Percentiles rank a stretch among this genome's conserved stretches.
phyloP scores from a whole-genome alignment of 805 yeast genomes.

The Kodamaea restingae region DNA sequence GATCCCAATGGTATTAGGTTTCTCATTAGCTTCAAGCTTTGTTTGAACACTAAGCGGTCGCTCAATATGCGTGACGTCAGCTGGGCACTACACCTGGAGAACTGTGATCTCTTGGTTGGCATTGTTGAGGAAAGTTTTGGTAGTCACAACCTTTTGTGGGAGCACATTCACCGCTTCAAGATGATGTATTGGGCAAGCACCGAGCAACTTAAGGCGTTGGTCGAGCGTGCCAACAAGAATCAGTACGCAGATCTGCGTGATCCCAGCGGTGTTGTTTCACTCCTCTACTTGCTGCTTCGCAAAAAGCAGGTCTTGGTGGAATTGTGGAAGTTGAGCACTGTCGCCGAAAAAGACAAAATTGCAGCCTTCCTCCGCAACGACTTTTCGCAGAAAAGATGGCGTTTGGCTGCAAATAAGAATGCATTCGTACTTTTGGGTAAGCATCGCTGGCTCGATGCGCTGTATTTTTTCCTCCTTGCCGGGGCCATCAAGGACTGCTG shows the following conservation, averaged over 20 bases:
- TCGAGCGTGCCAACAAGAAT: conserved; percentile 70
- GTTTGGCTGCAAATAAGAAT: conserved; percentile 83
- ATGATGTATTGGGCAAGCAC: conserved; percentile 64
- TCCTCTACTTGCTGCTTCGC: conserved; percentile 72
- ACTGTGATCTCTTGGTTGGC: conserved; percentile 62
- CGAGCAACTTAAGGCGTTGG: conserved; percentile 26
- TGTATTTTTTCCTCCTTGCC: conserved; percentile 80
- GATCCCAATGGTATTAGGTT: conserved; percentile 71
- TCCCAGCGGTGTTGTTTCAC: conserved; percentile 64
- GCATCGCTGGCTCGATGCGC: conserved; percentile 84
- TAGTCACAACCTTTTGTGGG: conserved; percentile 53
- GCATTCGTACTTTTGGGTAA: conserved; percentile 88
- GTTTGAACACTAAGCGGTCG: conserved; percentile 35
- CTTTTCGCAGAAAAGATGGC: conserved; percentile 74
- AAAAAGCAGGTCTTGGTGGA: conserved; percentile 76
- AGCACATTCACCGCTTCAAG: conserved; percentile 53
- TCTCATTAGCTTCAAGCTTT: conserved; percentile 65
- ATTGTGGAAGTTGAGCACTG: conserved; percentile 77
- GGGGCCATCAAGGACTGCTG: conserved; percentile 74
- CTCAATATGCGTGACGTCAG: conserved; percentile 75
- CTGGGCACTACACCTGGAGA: conserved; percentile 85
- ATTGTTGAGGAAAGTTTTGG: conserved; percentile 41
- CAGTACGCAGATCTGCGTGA: conserved; percentile 63
- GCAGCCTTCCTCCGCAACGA: conserved; percentile 72
- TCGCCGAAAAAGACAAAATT: conserved; percentile 82